These are phyloP conservation scores for Euphorbia pulcherrima DNA, from an alignment of 345 rosid genomes.

Conservation along the genomic window DNA sequence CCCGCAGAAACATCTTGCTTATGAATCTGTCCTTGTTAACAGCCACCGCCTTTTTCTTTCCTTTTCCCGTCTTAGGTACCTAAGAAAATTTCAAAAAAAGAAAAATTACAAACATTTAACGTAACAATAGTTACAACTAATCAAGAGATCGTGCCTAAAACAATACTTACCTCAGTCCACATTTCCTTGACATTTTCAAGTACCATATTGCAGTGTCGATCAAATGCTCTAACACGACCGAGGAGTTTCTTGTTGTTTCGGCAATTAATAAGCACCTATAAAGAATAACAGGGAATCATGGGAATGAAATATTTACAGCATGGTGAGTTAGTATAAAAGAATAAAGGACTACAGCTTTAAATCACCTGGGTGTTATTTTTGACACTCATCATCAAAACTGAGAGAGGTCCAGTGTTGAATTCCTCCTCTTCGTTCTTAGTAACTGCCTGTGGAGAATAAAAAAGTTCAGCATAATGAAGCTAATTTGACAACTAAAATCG, in stretches of 20 bases:
- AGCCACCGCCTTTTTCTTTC: conserved; percentile 94
- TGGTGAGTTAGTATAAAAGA: neutral
- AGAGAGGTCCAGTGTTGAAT: conserved; percentile 90
- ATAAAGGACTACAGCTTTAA: neutral
- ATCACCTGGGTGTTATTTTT: conserved; percentile 91
- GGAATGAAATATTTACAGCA: neutral
- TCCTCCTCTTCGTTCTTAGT: conserved; percentile 87
- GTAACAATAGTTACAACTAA: neutral
- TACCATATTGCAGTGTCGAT: conserved; percentile 98
- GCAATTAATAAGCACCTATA: conserved; percentile 86
- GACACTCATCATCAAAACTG: conserved; percentile 97
- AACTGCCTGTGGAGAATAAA: neutral
- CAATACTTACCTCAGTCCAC: conserved; percentile 89
- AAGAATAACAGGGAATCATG: neutral
- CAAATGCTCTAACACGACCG: conserved; percentile 94
- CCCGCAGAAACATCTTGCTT: conserved; percentile 96
- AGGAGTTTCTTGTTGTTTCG: conserved; percentile 82
- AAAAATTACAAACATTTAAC: neutral
- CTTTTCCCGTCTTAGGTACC: conserved; percentile 96
- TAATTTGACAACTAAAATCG: neutral
- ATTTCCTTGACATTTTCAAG: conserved; percentile 97
- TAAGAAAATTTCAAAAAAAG: conserved; percentile 4
- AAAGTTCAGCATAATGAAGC: neutral
- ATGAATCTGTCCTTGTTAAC: conserved; percentile 94
- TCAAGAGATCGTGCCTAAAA: neutral